phyloP scores from a whole-genome alignment of 352 stramenopile genomes.

The Phytophthora capsici region DNA sequence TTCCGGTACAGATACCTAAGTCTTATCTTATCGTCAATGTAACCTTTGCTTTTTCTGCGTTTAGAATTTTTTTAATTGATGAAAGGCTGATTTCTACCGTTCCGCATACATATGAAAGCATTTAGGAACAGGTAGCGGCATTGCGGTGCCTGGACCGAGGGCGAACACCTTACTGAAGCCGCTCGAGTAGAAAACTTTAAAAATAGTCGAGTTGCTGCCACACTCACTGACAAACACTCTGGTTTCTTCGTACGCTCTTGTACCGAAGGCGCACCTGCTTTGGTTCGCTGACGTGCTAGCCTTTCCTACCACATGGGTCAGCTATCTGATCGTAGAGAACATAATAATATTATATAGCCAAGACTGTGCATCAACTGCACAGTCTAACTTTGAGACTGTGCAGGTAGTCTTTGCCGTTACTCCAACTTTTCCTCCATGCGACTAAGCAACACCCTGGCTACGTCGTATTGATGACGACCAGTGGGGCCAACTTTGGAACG shows the following conservation, averaged over 20 bases:
- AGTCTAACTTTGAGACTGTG: constrained; percentile 2
- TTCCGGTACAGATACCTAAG: constrained; percentile 16
- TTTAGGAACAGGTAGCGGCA: too few species aligned
- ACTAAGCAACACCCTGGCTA: constrained; percentile 12
- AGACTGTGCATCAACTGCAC: constrained; percentile 2
- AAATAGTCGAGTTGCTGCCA: too few species aligned
- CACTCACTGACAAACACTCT: too few species aligned
- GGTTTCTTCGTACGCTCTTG: too few species aligned
- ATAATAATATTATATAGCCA: neutral
- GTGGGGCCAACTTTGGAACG: constrained; percentile 1
- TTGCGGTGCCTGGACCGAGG: too few species aligned
- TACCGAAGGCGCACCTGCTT: too few species aligned
- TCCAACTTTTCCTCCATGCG: constrained; percentile 14
- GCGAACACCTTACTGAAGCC: too few species aligned
- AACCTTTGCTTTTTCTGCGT: constrained; percentile 1
- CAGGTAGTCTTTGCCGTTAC: constrained; percentile 9
- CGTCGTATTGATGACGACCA: constrained; percentile 6
- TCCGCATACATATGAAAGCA: constrained; percentile 2
- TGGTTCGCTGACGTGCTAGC: too few species aligned
- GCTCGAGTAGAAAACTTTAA: too few species aligned
- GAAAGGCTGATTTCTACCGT: too few species aligned
- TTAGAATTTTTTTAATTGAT: too few species aligned
- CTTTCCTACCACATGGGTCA: neutral
- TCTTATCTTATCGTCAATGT: constrained; percentile 13
- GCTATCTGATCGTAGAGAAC: neutral